A percentile compares a stretch with the other conserved stretches of the same genome.
These are phyloP conservation scores for Cydonia oblonga DNA, from an alignment of 331 rosid genomes.

Conservation along the genomic window DNA sequence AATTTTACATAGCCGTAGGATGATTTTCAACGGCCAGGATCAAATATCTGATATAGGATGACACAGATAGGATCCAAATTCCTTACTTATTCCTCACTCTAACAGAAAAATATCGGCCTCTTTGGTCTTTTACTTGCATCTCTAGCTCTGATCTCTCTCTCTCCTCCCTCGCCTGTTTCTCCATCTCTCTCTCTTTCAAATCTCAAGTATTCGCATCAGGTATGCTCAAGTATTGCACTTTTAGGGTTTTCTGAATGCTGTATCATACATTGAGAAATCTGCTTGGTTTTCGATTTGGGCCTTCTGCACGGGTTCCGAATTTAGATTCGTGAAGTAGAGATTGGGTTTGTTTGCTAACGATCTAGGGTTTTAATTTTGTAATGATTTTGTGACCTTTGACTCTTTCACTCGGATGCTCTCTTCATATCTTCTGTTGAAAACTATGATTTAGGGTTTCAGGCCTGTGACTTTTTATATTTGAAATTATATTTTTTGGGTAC, in stretches of 20 bases:
- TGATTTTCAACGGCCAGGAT: no score
- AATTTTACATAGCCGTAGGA: no score
- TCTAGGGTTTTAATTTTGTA: not conserved
- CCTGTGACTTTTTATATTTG: not conserved
- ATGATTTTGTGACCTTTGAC: not conserved
- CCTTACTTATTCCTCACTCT: not conserved
- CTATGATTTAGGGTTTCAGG: not conserved
- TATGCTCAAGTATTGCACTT: not conserved
- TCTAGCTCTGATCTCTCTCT: no score
- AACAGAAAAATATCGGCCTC: not conserved
- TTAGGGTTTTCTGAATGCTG: not conserved
- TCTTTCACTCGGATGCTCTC: not conserved
- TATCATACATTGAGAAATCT: not conserved
- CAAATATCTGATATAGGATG: no score
- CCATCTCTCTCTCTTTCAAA: not conserved
- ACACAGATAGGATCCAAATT: no score
- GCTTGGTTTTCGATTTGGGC: not conserved
- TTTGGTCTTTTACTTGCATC: not conserved
- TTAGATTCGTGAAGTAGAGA: not conserved
- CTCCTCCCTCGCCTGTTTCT: not conserved
- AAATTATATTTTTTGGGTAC: not conserved
- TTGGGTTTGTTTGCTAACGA: not conserved
- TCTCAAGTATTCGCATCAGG: not conserved
- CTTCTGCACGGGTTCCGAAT: not conserved
- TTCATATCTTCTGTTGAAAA: no score